phyloP scores from a whole-genome alignment of 306 rosid genomes.

The Trifolium dubium region DNA sequence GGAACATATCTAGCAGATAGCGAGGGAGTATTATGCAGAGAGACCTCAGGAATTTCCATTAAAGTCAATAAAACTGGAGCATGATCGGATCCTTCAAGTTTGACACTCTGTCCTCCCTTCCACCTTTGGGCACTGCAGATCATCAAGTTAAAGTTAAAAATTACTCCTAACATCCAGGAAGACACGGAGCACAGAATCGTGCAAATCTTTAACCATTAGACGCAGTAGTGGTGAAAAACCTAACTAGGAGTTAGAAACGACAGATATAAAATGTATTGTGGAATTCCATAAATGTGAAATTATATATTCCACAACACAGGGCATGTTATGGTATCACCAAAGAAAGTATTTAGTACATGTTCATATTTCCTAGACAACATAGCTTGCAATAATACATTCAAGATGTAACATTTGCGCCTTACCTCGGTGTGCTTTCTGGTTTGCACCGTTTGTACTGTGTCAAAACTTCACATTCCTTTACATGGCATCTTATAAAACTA shows the following conservation, averaged over 20 bases:
- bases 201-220: constrained; percentile 28
- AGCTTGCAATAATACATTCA: constrained; percentile 12
- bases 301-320: constrained; percentile 13
- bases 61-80: constrained; percentile 82
- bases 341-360: not conserved
- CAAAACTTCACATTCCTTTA: constrained; percentile 82
- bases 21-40: constrained; percentile 75
- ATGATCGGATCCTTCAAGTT: constrained; percentile 96
- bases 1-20: constrained; percentile 87
- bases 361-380: constrained; percentile 6
- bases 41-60: constrained; percentile 62
- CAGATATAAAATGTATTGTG: not conserved
- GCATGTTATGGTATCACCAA: constrained; percentile 9
- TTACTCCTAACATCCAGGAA: constrained; percentile 16
- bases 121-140: constrained; percentile 57
- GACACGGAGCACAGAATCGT: constrained; percentile 35
- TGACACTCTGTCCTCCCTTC: constrained; percentile 78
- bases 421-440: constrained; percentile 78
- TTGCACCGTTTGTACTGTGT: constrained; percentile 87
- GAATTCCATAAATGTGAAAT: constrained; percentile 22
- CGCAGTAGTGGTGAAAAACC: constrained; percentile 24
- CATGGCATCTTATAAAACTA: constrained; percentile 73
- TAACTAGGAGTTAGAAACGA: constrained; percentile 2
- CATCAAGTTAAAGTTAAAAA: constrained; percentile 35
- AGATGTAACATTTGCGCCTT: constrained; percentile 29